These are phyloP conservation scores for Kwoniella botswanensis DNA, from an alignment of 768 basidiomycete genomes.

Conservation along the genomic window DNA sequence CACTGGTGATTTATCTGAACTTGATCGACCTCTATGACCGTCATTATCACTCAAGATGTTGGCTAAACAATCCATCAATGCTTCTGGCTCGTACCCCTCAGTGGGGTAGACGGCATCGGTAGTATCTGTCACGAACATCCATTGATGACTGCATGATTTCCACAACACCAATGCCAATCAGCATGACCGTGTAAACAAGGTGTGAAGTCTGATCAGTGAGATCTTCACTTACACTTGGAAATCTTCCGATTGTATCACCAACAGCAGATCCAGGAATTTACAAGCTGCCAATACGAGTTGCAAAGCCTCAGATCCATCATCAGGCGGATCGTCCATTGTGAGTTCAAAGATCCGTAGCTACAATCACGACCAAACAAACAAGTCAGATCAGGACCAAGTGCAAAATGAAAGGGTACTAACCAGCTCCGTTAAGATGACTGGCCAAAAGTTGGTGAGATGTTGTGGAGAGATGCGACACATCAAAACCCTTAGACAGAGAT, in stretches of 20 bases:
- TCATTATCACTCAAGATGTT: slow-evolving; percentile 69
- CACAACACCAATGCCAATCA: too few species aligned
- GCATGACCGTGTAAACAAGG: too few species aligned
- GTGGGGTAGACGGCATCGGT: slow-evolving; percentile 91
- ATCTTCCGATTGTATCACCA: slow-evolving; percentile 92
- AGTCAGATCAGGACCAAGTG: neutral
- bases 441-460: slow-evolving; percentile 95
- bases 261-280: slow-evolving; percentile 91
- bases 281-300: slow-evolving; percentile 82
- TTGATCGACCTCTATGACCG: neutral
- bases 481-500: slow-evolving; percentile 86
- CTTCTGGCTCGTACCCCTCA: slow-evolving; percentile 73
- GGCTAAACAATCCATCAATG: slow-evolving; percentile 87
- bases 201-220: slow-evolving; percentile 1
- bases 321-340: slow-evolving; percentile 71
- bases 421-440: slow-evolving; percentile 88
- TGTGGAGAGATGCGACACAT: slow-evolving; percentile 88
- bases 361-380: neutral
- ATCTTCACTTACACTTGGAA: slow-evolving; percentile 79
- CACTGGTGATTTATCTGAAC: neutral
- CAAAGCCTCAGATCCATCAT: slow-evolving; percentile 82
- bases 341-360: slow-evolving; percentile 91
- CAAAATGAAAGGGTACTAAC: neutral
- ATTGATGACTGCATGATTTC: slow-evolving; percentile 71
- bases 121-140: slow-evolving; percentile 98